These are phyloP conservation scores for Rhazya stricta DNA, from an alignment of 257 asterid genomes.

Conservation along the genomic window DNA sequence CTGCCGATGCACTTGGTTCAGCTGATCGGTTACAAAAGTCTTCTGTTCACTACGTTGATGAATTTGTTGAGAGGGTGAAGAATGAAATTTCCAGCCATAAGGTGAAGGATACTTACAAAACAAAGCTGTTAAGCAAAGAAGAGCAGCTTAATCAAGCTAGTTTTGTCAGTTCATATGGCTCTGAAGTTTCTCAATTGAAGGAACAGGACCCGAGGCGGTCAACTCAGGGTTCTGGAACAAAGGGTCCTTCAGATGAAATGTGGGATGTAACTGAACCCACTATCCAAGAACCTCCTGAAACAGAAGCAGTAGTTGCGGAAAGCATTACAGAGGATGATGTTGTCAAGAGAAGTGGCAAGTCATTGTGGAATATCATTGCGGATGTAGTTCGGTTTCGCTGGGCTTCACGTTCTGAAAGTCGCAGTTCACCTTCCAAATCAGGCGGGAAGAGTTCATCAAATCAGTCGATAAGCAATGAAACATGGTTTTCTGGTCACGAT, in stretches of 20 bases:
- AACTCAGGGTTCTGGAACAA: conserved; percentile 37
- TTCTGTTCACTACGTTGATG: conserved; percentile 51
- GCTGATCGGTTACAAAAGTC: conserved; percentile 57
- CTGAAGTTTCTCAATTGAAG: conserved; percentile 41
- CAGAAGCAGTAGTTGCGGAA: conserved; percentile 39
- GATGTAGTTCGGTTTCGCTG: conserved; percentile 63
- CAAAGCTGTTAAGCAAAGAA: conserved; percentile 32
- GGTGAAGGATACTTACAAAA: conserved; percentile 39
- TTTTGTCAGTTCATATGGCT: conserved; percentile 19
- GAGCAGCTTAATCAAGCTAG: conserved; percentile 20
- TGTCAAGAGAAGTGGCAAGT: conserved; percentile 63
- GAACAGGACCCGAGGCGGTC: conserved; percentile 36
- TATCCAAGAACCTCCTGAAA: conserved; percentile 27
- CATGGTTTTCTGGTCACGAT: conserved; percentile 83
- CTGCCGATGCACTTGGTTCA: conserved; percentile 54
- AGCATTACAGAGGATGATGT: conserved; percentile 28
- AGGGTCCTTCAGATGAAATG: conserved; percentile 76
- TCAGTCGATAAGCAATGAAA: conserved; percentile 59
- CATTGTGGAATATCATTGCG: conserved; percentile 65
- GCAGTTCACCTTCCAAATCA: conserved; percentile 47
- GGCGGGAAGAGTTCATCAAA: conserved; percentile 59
- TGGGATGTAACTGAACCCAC: conserved; percentile 65
- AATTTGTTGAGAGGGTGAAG: conserved; percentile 52
- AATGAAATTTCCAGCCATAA: conserved; percentile 42
- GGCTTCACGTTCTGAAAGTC: conserved; percentile 54